A percentile compares a stretch with the other conserved stretches of the same genome.
Conservation (phyloP, 1,284 basidiomycete species). For the Coniferiporia sulphurascens region DNA sequence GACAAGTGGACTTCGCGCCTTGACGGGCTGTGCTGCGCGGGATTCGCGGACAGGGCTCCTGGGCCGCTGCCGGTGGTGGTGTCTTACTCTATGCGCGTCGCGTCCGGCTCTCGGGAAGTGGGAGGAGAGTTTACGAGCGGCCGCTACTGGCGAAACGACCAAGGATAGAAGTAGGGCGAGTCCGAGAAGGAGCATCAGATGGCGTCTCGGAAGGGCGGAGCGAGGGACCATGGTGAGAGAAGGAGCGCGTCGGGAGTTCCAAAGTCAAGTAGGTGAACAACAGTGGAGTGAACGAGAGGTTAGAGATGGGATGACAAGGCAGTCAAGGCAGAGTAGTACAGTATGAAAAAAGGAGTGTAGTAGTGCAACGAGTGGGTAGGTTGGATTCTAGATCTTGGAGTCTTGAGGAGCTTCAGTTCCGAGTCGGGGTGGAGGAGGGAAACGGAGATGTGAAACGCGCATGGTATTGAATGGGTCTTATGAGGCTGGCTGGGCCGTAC, state of each 20-base stretch:
- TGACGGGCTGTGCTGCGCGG: too few relatives aligned
- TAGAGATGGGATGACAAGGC: not conserved
- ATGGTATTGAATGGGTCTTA: not conserved
- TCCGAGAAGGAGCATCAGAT: not conserved
- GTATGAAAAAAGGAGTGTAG: not conserved
- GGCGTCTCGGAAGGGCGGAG: not conserved
- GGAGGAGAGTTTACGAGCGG: not conserved
- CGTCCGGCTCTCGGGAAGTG: too few relatives aligned
- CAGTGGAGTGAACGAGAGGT: not conserved
- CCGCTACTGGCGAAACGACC: not conserved
- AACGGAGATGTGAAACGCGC: not conserved
- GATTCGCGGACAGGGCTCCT: too few relatives aligned
- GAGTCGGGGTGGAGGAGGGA: not conserved
- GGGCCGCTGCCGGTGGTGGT: too few relatives aligned
- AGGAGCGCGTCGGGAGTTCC: not conserved
- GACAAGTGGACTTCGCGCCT: too few relatives aligned
- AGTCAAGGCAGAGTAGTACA: not conserved
- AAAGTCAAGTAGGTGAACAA: not conserved
- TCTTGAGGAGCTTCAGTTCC: not conserved
- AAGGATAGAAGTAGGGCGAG: not conserved
- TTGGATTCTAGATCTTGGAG: not conserved
- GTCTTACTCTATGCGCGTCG: too few relatives aligned
- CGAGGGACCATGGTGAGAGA: not conserved
- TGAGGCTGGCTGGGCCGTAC: not conserved
- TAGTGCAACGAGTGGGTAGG: not conserved